Percentiles rank a stretch among this genome's conserved stretches.
These are phyloP conservation scores for Malassezia psittaci DNA, from an alignment of 1,284 basidiomycete species.

Conservation along the genomic window DNA sequence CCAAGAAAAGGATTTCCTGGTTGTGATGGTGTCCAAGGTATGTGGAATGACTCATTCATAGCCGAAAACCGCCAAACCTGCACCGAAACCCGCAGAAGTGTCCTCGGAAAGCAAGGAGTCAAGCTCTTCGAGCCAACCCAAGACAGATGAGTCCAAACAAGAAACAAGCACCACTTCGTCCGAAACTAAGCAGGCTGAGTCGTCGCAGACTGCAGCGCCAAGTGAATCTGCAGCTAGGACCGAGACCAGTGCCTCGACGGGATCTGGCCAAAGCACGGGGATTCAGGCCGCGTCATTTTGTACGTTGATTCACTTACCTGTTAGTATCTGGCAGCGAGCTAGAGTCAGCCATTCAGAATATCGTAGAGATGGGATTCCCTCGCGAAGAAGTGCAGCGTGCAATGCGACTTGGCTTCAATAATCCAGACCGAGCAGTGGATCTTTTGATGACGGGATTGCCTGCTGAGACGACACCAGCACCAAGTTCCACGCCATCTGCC, in stretches of 20 bases:
- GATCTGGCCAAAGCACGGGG: background rate
- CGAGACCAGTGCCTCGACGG: background rate
- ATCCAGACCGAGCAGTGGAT: slow-evolving; percentile 93
- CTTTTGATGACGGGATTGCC: slow-evolving; percentile 73
- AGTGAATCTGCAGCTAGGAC: background rate
- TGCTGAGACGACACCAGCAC: slow-evolving; percentile 55
- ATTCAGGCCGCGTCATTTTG: slow-evolving; percentile 13
- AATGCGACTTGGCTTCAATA: slow-evolving; percentile 88
- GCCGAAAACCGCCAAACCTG: slow-evolving; percentile 26
- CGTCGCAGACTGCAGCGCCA: background rate
- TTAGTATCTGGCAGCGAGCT: slow-evolving; percentile 28
- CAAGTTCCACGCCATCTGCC: slow-evolving; percentile 50
- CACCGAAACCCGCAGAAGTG: slow-evolving; percentile 6
- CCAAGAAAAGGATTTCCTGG: slow-evolving; percentile 98
- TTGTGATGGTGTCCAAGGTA: slow-evolving; percentile 96
- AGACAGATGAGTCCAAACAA: slow-evolving; percentile 4
- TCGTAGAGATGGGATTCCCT: slow-evolving; percentile 83
- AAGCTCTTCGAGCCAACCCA: background rate
- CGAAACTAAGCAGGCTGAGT: background rate
- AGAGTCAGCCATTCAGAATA: slow-evolving; percentile 42
- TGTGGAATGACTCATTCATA: slow-evolving; percentile 19
- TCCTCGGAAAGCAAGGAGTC: background rate
- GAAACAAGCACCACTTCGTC: background rate
- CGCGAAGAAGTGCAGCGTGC: slow-evolving; percentile 73
- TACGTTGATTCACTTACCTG: background rate